These are phyloP conservation scores for Esteya vermicola DNA, from an alignment of 2,329 filamentous ascomycete species.

Conservation along the genomic window DNA sequence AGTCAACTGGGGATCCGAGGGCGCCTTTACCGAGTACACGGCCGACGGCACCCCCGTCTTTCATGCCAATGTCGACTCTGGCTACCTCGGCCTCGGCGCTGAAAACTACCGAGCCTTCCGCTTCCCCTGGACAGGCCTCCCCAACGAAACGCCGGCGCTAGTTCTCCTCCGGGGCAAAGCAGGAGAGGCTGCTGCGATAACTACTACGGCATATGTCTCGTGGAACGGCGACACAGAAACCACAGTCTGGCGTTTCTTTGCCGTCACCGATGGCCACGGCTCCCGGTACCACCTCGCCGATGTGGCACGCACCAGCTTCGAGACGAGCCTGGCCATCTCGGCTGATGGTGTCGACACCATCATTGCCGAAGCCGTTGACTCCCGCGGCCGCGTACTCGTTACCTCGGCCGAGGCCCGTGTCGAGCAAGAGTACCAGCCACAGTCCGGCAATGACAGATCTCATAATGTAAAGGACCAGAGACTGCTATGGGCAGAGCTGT, in stretches of 20 bases:
- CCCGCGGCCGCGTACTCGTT: no score
- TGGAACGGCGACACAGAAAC: slow-evolving; percentile 31
- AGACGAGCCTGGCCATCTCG: not conserved
- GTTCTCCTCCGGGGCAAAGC: slow-evolving; percentile 9
- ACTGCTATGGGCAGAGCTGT: no score
- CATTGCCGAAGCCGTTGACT: no score
- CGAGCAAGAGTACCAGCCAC: no score
- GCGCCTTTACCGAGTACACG: slow-evolving; percentile 31
- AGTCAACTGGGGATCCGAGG: slow-evolving; percentile 41
- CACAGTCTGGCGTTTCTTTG: slow-evolving; percentile 11
- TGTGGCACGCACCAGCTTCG: slow-evolving; percentile 5
- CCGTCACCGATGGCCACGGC: not conserved
- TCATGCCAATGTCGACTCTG: slow-evolving; percentile 31
- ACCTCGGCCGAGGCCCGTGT: no score
- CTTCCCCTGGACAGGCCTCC: slow-evolving; percentile 33
- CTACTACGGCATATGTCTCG: slow-evolving; percentile 18
- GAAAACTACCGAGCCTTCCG: slow-evolving; percentile 42
- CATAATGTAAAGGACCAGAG: no score
- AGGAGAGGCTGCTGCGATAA: slow-evolving; percentile 9
- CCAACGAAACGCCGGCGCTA: slow-evolving; percentile 22
- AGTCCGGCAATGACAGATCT: no score
- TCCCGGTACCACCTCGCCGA: not conserved
- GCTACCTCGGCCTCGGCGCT: slow-evolving; percentile 22
- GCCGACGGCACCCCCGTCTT: slow-evolving; percentile 35
- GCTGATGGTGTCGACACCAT: no score